Evolutionary conservation across 805 yeast genomes (phyloP).

Genomic region (Metschnikowia rubicola): DNA sequence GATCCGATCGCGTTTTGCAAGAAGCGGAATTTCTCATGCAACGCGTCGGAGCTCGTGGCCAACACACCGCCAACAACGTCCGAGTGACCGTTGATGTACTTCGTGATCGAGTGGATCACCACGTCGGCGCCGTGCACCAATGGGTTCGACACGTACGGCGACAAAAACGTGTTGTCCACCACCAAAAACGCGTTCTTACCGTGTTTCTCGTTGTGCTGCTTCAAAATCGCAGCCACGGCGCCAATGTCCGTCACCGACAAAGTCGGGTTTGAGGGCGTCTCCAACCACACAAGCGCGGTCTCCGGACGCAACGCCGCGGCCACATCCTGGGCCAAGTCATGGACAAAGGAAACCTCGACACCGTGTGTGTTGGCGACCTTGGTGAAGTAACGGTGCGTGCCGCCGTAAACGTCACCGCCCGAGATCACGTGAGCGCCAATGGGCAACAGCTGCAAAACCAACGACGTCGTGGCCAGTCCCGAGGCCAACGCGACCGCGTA

Average conservation of each 20-base stretch:
- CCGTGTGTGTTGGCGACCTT: constrained; percentile 81
- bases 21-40: constrained; percentile 65
- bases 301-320: constrained; percentile 51
- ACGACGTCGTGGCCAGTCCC: constrained; percentile 84
- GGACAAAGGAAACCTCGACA: constrained; percentile 63
- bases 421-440: constrained; percentile 72
- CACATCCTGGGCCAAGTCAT: constrained; percentile 58
- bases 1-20: constrained; percentile 88
- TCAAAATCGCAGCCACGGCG: constrained; percentile 55
- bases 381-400: constrained; percentile 87
- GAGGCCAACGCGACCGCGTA: constrained; percentile 75
- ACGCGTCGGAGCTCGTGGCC: constrained; percentile 59
- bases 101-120: constrained; percentile 85
- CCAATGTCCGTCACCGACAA: constrained; percentile 72
- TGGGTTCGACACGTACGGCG: constrained; percentile 86
- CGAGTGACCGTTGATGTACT: constrained; percentile 88
- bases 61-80: constrained; percentile 87
- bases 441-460: constrained; percentile 68
- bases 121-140: constrained; percentile 79
- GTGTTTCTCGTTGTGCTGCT: constrained; percentile 39
- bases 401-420: constrained; percentile 86
- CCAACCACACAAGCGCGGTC: constrained; percentile 82
- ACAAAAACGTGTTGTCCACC: constrained; percentile 85
- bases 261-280: constrained; percentile 87
- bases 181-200: constrained; percentile 58